These are phyloP conservation scores for Hymenoscyphus repandus DNA, from an alignment of 2,329 filamentous ascomycete genomes.

Conservation along the genomic window DNA sequence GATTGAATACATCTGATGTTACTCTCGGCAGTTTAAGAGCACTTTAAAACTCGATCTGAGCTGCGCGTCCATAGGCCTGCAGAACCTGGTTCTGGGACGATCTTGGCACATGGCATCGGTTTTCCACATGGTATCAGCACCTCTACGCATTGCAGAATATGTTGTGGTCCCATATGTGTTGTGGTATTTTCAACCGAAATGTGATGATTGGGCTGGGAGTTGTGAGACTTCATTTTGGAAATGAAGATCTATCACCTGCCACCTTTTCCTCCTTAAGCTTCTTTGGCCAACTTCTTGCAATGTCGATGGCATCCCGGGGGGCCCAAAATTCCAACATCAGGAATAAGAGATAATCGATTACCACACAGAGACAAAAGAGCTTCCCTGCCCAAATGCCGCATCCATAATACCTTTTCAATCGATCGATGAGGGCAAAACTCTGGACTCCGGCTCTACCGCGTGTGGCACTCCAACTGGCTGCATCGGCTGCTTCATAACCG, in stretches of 20 bases:
- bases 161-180: background rate
- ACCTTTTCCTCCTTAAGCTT: conserved; percentile 43
- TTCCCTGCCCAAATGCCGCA: conserved; percentile 99
- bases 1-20: background rate
- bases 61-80: background rate
- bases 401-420: conserved; percentile 93
- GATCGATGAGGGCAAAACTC: conserved; percentile 89
- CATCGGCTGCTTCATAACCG: conserved; percentile 65
- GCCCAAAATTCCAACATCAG: conserved; percentile 83
- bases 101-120: background rate
- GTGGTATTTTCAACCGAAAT: background rate
- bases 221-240: background rate
- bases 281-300: conserved; percentile 86
- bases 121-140: background rate
- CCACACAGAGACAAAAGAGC: conserved; percentile 88
- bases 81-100: conserved; percentile 1
- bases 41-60: background rate
- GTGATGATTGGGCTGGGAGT: background rate
- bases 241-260: conserved; percentile 7
- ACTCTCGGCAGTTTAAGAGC: conserved; percentile 5
- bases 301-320: conserved; percentile 79
- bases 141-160: conserved; percentile 1
- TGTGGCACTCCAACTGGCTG: conserved; percentile 60
- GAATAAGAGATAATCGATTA: conserved; percentile 90
- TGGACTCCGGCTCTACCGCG: conserved; percentile 65